Evolutionary conservation across 441 rosid species (phyloP), one percentile per base, ranked within the genome.

Genomic region (Gossypium davidsonii): DNA sequence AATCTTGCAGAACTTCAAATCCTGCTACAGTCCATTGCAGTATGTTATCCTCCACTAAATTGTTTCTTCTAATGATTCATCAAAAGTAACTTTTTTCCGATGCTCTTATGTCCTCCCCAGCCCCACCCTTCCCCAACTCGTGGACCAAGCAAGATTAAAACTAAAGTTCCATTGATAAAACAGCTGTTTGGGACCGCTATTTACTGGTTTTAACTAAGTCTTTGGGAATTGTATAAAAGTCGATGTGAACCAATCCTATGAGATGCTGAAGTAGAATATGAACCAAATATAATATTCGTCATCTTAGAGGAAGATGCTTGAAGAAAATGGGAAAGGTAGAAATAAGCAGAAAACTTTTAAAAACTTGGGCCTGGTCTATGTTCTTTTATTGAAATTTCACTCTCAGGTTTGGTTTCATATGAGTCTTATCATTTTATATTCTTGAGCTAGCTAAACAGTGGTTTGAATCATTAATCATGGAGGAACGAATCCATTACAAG

Each of bases 191-290:
- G 44, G 72, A 51, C 70, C 39, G 23, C 20, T 15, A 68, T 69
- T 68, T 52, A 31, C 60, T 11, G 28, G 28, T 53, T 66, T 67
- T 20, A 28, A 53, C 17, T 10, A 17, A 69, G 39, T 53, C 61
- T 69, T 11, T 0, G 18, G 48, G 49, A 31, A 34, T 23, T 34
- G 53, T 51, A 52, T 2, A 1, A 53, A 69, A 31, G 62, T 69
- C 18, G 14, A 31, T 52, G 5, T 67, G n/a, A 26, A 67, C 49
- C 12, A 17, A 53, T 10, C 28, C 49, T 15, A 18, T 51, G 4
- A 68, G 51, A 14, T 60, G 65, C 39, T 58, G 6, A 34, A 17
- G 68, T 37, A 39, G 68, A 63, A 63, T 63, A 4, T 37, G 68
- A 63, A 63, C 46, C 15, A 28, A 20, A 20, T 42, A 20, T 9